Conservation (phyloP, 495 filamentous ascomycete species). For the Trichoderma gamsii region DNA sequence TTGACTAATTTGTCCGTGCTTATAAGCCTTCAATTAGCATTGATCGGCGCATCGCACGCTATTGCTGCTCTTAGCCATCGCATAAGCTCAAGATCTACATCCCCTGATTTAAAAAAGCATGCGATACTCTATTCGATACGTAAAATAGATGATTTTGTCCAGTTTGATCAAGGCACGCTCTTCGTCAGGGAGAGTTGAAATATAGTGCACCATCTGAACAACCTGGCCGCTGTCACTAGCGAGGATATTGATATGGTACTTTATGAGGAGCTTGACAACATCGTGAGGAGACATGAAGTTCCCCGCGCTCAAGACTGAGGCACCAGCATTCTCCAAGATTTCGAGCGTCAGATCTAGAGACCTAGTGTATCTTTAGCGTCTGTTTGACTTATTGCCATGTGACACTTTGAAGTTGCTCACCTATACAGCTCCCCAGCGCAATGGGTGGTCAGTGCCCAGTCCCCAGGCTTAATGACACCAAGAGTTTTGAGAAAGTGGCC, state of each 20-base stretch:
- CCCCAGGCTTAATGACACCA: conserved; percentile 21
- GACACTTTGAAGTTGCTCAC: not conserved
- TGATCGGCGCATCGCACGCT: no score
- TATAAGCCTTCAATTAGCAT: no score
- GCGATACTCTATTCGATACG: no score
- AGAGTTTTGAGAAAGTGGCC: conserved; percentile 21
- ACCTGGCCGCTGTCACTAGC: conserved; percentile 28
- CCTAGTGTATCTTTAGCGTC: not conserved
- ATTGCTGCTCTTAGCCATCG: no score
- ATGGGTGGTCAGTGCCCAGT: conserved; percentile 32
- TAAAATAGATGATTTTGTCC: conserved; percentile 25
- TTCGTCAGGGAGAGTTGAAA: conserved; percentile 22
- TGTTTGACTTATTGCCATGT: no score
- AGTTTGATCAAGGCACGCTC: conserved; percentile 16
- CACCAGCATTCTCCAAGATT: conserved; percentile 24
- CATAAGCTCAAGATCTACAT: no score
- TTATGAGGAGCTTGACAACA: conserved; percentile 19
- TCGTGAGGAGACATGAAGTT: conserved; percentile 21
- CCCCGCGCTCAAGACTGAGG: conserved; percentile 27
- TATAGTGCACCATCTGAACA: conserved; percentile 23
- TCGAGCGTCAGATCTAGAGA: conserved; percentile 23
- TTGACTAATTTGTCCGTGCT: no score
- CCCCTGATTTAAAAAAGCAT: no score
- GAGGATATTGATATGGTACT: conserved; percentile 27
- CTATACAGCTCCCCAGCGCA: conserved; percentile 21